A percentile compares a stretch with the other conserved stretches of the same genome.
These are phyloP conservation scores for Xylariales sp. DNA, from an alignment of 2,329 filamentous ascomycete genomes.

Conservation along the genomic window DNA sequence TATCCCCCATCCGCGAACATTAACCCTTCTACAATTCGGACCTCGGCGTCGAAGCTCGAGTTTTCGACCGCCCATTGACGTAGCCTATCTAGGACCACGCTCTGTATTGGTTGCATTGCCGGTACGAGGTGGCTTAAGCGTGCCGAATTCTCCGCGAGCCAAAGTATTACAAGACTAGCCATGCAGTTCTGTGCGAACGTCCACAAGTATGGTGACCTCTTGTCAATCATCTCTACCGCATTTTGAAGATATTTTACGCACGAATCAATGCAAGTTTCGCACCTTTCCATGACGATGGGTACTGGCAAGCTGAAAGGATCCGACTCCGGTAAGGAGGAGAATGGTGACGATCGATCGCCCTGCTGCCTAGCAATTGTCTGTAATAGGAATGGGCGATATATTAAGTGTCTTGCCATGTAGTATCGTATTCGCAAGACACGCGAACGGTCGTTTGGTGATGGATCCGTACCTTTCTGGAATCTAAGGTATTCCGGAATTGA, in stretches of 20 bases:
- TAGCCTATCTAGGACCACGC: conserved; percentile 47
- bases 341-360: conserved; percentile 41
- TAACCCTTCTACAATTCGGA: conserved; percentile 45
- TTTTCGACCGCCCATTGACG: conserved; percentile 50
- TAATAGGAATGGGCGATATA: conserved; percentile 58
- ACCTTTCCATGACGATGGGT: conserved; percentile 51
- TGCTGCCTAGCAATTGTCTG: conserved; percentile 62
- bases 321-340: conserved; percentile 37
- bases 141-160: conserved; percentile 49
- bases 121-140: conserved; percentile 47
- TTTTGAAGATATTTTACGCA: conserved; percentile 53
- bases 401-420: conserved; percentile 76
- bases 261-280: conserved; percentile 51
- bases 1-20: conserved; percentile 43
- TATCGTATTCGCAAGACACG: conserved; percentile 77
- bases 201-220: conserved; percentile 55
- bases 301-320: conserved; percentile 43
- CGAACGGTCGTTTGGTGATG: conserved; percentile 70
- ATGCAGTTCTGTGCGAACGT: conserved; percentile 52
- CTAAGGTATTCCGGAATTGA: conserved; percentile 53
- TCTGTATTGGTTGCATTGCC: conserved; percentile 47
- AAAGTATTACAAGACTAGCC: conserved; percentile 51
- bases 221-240: conserved; percentile 51
- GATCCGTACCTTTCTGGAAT: conserved; percentile 68
- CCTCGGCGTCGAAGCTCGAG: conserved; percentile 49